Evolutionary conservation across 331 rosid genomes (phyloP).

Genomic region (Pyracantha coccinea): DNA sequence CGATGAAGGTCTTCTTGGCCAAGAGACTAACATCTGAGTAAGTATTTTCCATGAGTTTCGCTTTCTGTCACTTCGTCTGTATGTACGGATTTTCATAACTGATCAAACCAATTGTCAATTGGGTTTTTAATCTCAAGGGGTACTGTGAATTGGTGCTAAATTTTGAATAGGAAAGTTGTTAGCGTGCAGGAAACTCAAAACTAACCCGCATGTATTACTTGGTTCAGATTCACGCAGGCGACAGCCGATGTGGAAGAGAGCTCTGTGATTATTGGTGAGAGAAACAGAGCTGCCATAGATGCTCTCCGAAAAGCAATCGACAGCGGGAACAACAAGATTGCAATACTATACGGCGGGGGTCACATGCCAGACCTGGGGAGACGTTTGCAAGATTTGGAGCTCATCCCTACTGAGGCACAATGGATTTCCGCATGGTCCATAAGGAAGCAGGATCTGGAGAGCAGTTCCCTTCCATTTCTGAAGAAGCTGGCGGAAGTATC

Average conservation of each 20-base stretch:
- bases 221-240: constrained; percentile 61
- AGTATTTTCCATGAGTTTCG: constrained; percentile 12
- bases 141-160: background rate
- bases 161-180: background rate
- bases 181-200: background rate
- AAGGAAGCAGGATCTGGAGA: constrained; percentile 36
- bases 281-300: constrained; percentile 72
- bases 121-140: background rate
- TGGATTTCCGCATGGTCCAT: constrained; percentile 97
- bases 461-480: constrained; percentile 67
- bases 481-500: constrained; percentile 59
- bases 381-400: constrained; percentile 73
- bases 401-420: constrained; percentile 56
- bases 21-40: constrained; percentile 80
- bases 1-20: constrained; percentile 89
- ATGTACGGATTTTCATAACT: background rate
- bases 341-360: constrained; percentile 94
- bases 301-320: constrained; percentile 48
- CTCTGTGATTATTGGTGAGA: constrained; percentile 82
- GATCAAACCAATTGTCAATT: background rate
- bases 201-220: constrained; percentile 20
- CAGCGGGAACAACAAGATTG: constrained; percentile 73
- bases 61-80: background rate
- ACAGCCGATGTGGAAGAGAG: constrained; percentile 75
- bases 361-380: constrained; percentile 97